Percentiles rank a stretch among this genome's conserved stretches.
Evolutionary conservation across 306 rosid genomes (phyloP).

Genomic region (Trifolium repens): DNA sequence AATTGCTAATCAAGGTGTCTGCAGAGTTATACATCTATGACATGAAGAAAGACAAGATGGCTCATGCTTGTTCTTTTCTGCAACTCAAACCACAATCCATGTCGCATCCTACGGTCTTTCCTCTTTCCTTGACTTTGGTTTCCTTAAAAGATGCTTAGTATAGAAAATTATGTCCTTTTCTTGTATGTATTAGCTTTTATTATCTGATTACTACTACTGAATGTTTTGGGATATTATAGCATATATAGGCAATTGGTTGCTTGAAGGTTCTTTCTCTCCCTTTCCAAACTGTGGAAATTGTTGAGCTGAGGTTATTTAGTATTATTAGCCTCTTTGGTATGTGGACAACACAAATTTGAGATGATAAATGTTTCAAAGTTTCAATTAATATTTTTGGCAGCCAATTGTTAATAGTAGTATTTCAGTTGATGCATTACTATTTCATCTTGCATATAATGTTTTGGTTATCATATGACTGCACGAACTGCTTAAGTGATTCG

Average conservation of each 20-base stretch:
- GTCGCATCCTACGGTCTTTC: conserved; percentile 50
- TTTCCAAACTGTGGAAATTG: background rate
- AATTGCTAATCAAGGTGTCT: conserved; percentile 54
- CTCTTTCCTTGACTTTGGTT: conserved; percentile 59
- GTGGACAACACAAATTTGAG: background rate
- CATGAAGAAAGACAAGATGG: conserved; percentile 39
- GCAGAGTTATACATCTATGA: conserved; percentile 47
- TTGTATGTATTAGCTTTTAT: background rate
- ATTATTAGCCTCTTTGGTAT: background rate
- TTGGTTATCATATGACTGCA: background rate
- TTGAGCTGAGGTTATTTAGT: background rate
- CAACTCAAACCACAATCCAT: conserved; percentile 48
- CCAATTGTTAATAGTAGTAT: conserved; percentile 1
- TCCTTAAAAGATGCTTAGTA: conserved; percentile 42
- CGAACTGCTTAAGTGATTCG: background rate
- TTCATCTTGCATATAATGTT: background rate
- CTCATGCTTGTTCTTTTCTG: conserved; percentile 41
- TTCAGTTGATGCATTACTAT: background rate
- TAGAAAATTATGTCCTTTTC: background rate
- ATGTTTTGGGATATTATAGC: background rate
- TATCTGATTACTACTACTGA: background rate
- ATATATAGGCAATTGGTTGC: background rate
- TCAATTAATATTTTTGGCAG: background rate
- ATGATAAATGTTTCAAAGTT: background rate
- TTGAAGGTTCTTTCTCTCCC: background rate